phyloP scores from a whole-genome alignment of 345 rosid species.

The Lepidium sativum region DNA sequence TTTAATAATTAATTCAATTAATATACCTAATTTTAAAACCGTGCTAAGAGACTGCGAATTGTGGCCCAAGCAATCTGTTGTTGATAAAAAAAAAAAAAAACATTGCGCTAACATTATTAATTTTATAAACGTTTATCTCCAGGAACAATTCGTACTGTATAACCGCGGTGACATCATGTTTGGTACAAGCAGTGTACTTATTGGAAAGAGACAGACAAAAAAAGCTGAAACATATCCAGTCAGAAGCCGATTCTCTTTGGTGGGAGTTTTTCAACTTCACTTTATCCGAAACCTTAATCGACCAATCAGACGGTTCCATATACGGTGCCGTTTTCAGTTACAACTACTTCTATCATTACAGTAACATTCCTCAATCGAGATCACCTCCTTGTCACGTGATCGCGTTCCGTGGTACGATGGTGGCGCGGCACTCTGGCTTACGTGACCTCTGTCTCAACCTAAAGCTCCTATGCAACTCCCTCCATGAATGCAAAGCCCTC shows the following conservation, averaged over 20 bases:
- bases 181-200: conserved; percentile 50
- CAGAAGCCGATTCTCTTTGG: conserved; percentile 37
- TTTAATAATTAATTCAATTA: no score
- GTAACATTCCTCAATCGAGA: neutral
- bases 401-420: conserved; percentile 50
- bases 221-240: conserved; percentile 18
- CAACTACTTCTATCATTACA: neutral
- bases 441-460: no score
- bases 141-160: conserved; percentile 43
- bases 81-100: no score
- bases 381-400: conserved; percentile 36
- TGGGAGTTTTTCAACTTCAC: conserved; percentile 41
- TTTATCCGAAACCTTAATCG: conserved; percentile 22
- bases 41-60: no score
- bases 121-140: no score
- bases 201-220: conserved; percentile 46
- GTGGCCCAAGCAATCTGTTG: no score
- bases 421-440: conserved; percentile 3
- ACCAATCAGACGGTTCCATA: conserved; percentile 36
- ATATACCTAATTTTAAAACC: no score
- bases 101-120: no score
- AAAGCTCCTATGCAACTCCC: no score
- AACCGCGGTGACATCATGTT: conserved; percentile 48
- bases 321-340: conserved; percentile 40
- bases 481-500: no score